A percentile compares a stretch with the other conserved stretches of the same genome.
phyloP scores from a whole-genome alignment of 345 rosid genomes.

The Gossypium mustelinum region DNA sequence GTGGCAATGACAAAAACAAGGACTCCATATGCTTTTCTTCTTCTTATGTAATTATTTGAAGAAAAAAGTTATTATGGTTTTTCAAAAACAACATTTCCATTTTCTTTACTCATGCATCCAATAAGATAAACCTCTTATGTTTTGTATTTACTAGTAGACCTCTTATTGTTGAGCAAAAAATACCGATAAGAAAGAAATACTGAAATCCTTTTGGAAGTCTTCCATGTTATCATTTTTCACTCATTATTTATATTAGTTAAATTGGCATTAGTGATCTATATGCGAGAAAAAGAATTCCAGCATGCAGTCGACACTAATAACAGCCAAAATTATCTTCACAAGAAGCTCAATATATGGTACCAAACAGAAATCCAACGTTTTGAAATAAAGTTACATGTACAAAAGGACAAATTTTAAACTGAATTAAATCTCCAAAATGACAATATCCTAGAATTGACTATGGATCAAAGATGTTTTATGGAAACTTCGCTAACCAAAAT shows the following conservation, averaged over 20 bases:
- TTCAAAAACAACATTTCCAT: neutral
- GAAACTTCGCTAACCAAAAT: neutral
- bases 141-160: neutral
- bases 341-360: neutral
- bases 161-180: neutral
- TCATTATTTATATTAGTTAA: neutral
- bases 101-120: neutral
- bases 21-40: slow-evolving; percentile 3
- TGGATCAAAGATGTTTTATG: neutral
- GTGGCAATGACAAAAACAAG: slow-evolving; percentile 10
- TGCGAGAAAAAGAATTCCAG: neutral
- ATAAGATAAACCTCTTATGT: neutral
- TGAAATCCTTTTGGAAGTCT: neutral
- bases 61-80: neutral
- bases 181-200: neutral
- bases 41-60: neutral
- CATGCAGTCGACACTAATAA: neutral
- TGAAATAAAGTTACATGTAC: neutral
- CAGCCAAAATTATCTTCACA: neutral
- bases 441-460: neutral
- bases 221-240: neutral
- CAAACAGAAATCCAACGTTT: neutral
- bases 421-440: neutral
- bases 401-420: neutral
- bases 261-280: neutral